Conservation (phyloP, 306 rosid species). For the Quercus agrifolia region DNA sequence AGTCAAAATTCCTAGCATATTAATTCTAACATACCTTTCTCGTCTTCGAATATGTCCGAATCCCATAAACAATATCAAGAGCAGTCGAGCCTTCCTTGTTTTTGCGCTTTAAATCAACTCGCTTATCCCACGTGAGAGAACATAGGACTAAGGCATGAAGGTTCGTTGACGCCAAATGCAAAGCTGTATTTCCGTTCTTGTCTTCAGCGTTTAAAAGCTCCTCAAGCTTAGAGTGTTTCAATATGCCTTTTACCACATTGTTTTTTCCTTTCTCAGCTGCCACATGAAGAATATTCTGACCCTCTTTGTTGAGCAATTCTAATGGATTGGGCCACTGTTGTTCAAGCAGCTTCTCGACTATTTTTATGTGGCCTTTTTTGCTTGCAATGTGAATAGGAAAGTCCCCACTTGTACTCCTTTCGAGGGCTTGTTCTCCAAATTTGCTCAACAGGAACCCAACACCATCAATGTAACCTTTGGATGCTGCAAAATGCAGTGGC, state of each 20-base stretch:
- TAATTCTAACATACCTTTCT: too few relatives aligned
- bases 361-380: background rate
- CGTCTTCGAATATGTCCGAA: accelerated
- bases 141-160: background rate
- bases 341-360: slow-evolving; percentile 1
- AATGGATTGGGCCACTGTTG: background rate
- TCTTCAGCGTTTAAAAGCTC: slow-evolving; percentile 4
- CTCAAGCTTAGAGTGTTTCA: background rate
- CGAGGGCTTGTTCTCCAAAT: background rate
- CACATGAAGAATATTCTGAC: slow-evolving; percentile 25
- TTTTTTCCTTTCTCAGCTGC: slow-evolving; percentile 7
- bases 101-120: background rate
- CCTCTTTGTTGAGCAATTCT: background rate
- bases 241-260: background rate
- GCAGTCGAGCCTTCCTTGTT: background rate
- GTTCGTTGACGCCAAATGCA: slow-evolving; percentile 19
- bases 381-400: slow-evolving; percentile 19
- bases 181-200: slow-evolving; percentile 12
- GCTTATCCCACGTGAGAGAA: background rate
- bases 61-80: background rate
- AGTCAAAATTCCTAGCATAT: too few relatives aligned
- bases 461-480: background rate
- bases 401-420: background rate
- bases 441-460: background rate
- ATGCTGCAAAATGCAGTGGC: slow-evolving; percentile 20